A percentile compares a stretch with the other conserved stretches of the same genome.
phyloP scores from a whole-genome alignment of 768 basidiomycete species.

The Phallus indusiatus region DNA sequence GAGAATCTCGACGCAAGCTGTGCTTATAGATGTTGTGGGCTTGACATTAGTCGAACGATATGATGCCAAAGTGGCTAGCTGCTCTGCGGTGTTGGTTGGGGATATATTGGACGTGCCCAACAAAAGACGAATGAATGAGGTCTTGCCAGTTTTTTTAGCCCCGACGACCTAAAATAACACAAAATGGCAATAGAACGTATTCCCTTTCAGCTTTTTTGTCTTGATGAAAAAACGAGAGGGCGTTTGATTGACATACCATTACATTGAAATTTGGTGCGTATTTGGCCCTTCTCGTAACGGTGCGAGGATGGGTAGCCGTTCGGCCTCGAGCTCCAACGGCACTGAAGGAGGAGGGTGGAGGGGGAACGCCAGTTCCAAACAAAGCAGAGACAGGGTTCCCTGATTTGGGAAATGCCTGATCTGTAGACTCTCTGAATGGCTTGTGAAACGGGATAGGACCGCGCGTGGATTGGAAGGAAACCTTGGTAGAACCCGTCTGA shows the following conservation, averaged over 20 bases:
- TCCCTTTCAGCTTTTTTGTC: neutral
- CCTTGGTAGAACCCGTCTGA: constrained; percentile 38
- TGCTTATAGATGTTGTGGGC: constrained; percentile 49
- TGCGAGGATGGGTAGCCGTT: constrained; percentile 24
- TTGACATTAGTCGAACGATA: constrained; percentile 54
- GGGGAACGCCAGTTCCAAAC: constrained; percentile 33
- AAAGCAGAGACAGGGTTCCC: neutral
- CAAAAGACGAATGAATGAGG: constrained; percentile 68
- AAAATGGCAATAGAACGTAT: neutral
- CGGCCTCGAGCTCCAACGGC: constrained; percentile 31
- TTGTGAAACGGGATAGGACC: constrained; percentile 71
- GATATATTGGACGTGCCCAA: constrained; percentile 81
- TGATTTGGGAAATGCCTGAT: neutral
- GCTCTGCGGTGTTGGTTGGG: constrained; percentile 65
- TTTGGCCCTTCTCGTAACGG: constrained; percentile 55
- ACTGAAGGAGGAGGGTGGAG: constrained; percentile 55
- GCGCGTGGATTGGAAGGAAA: constrained; percentile 46
- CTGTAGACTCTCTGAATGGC: constrained; percentile 37
- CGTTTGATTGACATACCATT: constrained; percentile 43
- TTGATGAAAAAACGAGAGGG: no score
- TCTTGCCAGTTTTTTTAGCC: constrained; percentile 63
- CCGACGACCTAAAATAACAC: constrained; percentile 54
- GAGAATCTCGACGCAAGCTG: constrained; percentile 71
- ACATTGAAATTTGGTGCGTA: constrained; percentile 74
- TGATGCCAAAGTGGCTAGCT: constrained; percentile 50